Evolutionary conservation across 1,139 yeast species (phyloP).

Genomic region (Hyphopichia pseudoburtonii): DNA sequence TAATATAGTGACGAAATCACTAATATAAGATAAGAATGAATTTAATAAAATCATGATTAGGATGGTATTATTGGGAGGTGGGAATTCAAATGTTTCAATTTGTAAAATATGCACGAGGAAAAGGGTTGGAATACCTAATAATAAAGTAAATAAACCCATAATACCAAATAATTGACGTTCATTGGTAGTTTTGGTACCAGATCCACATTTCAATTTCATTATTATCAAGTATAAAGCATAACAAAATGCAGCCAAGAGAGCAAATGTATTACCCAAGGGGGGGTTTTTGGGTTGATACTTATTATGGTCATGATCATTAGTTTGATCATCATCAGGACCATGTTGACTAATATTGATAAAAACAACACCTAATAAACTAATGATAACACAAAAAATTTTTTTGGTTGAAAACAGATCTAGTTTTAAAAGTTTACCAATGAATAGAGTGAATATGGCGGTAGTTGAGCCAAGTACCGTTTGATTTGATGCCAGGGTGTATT

Average conservation of each 20-base stretch:
- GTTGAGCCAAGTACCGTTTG: constrained; percentile 53
- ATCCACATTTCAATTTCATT: constrained; percentile 46
- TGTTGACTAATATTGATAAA: constrained; percentile 44
- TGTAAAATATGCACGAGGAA: constrained; percentile 29
- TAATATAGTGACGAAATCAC: constrained; percentile 50
- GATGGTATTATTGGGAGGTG: constrained; percentile 37
- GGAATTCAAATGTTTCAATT: constrained; percentile 42
- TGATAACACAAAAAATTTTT: constrained; percentile 43
- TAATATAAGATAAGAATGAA: constrained; percentile 47
- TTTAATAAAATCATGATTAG: constrained; percentile 36
- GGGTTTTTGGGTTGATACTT: constrained; percentile 40
- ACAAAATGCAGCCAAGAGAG: constrained; percentile 46
- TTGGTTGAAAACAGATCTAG: constrained; percentile 44
- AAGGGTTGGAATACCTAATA: constrained; percentile 40
- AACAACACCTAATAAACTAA: constrained; percentile 48
- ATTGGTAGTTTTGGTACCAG: constrained; percentile 42
- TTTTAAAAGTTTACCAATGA: constrained; percentile 39
- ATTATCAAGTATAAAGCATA: constrained; percentile 47
- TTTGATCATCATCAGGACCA: constrained; percentile 11
- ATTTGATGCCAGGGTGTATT: constrained; percentile 54
- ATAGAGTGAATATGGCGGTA: constrained; percentile 50
- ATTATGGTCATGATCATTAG: constrained; percentile 14
- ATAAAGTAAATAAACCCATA: constrained; percentile 43
- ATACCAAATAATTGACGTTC: constrained; percentile 49
- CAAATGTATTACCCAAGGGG: constrained; percentile 44